These are phyloP conservation scores for Chrysoporthe puriensis DNA, from an alignment of 2,329 filamentous ascomycete species.

Conservation along the genomic window DNA sequence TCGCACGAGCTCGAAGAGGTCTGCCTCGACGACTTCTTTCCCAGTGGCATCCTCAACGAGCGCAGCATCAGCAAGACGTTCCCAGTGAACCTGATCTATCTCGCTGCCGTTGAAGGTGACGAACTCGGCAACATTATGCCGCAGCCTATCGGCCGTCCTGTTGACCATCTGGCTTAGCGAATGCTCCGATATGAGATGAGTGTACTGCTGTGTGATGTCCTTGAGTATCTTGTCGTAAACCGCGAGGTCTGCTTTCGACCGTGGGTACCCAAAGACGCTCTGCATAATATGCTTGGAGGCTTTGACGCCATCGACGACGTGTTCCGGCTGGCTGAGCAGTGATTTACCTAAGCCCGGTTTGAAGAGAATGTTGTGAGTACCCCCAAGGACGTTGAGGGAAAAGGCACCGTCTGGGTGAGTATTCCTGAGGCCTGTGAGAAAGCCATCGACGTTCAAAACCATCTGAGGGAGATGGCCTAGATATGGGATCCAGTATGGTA, in stretches of 20 bases:
- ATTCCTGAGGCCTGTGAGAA: constrained; percentile 38
- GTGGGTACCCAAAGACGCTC: constrained; percentile 40
- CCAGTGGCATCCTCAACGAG: constrained; percentile 36
- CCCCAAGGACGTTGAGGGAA: constrained; percentile 40
- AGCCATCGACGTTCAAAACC: constrained; percentile 35
- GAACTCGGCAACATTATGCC: constrained; percentile 39
- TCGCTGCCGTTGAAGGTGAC: constrained; percentile 44
- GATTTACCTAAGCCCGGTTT: constrained; percentile 37
- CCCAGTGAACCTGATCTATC: constrained; percentile 45
- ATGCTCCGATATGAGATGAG: constrained; percentile 35
- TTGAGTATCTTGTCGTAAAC: constrained; percentile 35
- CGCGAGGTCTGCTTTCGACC: constrained; percentile 33
- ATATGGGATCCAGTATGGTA: constrained; percentile 42
- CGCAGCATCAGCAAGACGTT: constrained; percentile 39
- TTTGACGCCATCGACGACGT: constrained; percentile 35
- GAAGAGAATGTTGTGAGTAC: constrained; percentile 41
- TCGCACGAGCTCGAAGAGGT: constrained; percentile 40
- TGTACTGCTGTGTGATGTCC: constrained; percentile 37
- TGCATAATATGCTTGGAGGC: constrained; percentile 36
- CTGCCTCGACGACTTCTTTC: constrained; percentile 38
- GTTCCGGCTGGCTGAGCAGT: constrained; percentile 38
- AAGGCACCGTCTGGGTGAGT: constrained; percentile 42
- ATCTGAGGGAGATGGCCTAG: constrained; percentile 43
- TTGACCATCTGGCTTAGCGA: constrained; percentile 34
- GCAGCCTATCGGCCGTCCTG: constrained; percentile 33